Percentiles rank a stretch among this genome's conserved stretches.
These are phyloP conservation scores for Oxalis stricta DNA, from an alignment of 441 rosid species.

Conservation along the genomic window DNA sequence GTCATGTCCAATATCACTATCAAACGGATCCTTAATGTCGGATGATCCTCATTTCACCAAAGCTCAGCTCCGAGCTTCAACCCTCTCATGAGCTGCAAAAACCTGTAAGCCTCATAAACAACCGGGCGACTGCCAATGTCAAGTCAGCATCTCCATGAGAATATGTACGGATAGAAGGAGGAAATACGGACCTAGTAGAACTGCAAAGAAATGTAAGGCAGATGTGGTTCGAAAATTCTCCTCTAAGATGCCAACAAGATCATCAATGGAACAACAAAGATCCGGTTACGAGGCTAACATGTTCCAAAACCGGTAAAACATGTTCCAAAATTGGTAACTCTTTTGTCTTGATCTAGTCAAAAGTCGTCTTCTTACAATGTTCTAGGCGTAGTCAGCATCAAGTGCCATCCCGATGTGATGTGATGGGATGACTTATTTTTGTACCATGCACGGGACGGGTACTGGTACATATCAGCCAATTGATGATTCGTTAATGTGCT, in stretches of 20 bases:
- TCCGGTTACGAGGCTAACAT: conserved; percentile 47
- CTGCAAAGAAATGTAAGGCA: conserved; percentile 49
- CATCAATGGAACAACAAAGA: conserved; percentile 41
- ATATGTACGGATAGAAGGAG: conserved; percentile 68
- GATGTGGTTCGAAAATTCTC: conserved; percentile 57
- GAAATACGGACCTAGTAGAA: conserved; percentile 70
- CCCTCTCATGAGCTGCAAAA: conserved; percentile 78
- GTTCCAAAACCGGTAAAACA: conserved; percentile 80
- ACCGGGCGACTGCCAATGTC: conserved; percentile 93
- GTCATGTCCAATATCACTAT: no score
- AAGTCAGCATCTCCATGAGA: conserved; percentile 69
- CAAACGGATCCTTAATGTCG: no score
- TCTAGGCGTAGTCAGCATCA: no score
- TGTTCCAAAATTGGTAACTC: no score
- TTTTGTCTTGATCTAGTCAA: no score
- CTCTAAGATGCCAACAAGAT: conserved; percentile 44
- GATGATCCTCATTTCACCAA: no score
- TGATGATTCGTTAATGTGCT: no score
- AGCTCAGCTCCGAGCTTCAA: conserved; percentile 69
- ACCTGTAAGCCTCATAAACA: conserved; percentile 70
- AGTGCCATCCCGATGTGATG: no score
- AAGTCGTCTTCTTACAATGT: no score
- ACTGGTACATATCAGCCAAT: no score
- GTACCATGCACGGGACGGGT: no score
- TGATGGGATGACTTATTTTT: no score